Base-by-base conservation (phyloP, 768 basidiomycete genomes). In the Rubroboletus pulcherrimus region DNA sequence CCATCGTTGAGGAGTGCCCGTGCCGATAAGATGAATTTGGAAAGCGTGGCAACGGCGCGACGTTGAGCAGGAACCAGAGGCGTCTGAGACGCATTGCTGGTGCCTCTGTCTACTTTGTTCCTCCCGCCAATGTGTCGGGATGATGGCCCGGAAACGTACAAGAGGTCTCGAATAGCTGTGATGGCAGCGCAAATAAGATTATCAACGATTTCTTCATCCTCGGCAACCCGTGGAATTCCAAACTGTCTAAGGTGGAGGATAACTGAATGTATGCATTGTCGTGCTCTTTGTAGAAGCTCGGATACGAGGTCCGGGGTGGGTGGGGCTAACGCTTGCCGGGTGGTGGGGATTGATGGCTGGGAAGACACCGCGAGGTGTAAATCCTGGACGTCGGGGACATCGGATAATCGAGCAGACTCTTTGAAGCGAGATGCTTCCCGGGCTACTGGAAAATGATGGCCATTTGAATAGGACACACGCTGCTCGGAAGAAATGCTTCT, bases 21-120 rank as follows among this genome's bases (percentile, higher is more conserved):
- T 1, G 90, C 85, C 10, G 89, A 91, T 2, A 95, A 78, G 34
- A 95, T 87, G 30, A 97, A 82, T 66, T 93, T 88, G 37, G 91
- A 93, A 4, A 95, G 78, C 0, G 91, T 93, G 0, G 91, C 90
- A 5, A 91, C 88, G 19, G 93, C 85, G 55, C 89, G 89, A 50
- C 91, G 79, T 57, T 91, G 90, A 1, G 85, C 84, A 2, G 87
- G 85, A 68, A 91, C 86, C 17, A 92, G 72, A 4, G 85, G 73
- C 5, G 82, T 76, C 55, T 82, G 79, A 5, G 81, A 74, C 5
- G 77, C 70, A 21, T 78, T 67, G 11, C 68, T 67, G 4, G 76
- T 55, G 30, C 37, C 54, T 6, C 55, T 58, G 29, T 60, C 64
- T 5, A 35, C 19, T 50, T 70, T 75, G 17, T 60, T 61, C 55